Evolutionary conservation across 1,284 basidiomycete genomes (phyloP).

Genomic region (Gomphus bonarii): DNA sequence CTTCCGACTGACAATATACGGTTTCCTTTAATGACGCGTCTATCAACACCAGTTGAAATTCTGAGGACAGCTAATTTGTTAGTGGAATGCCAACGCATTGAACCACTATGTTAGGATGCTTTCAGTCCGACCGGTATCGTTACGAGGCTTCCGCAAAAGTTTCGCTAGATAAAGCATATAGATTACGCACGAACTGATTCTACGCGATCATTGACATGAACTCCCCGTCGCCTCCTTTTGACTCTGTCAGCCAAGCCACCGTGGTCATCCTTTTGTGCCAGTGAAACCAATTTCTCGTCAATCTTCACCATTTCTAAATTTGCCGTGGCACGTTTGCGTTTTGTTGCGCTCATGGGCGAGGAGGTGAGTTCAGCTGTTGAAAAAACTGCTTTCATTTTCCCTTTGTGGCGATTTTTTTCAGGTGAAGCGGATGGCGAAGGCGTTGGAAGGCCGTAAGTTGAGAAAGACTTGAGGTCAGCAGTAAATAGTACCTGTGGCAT

Average conservation of each 20-base stretch:
- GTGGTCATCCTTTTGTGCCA: neutral
- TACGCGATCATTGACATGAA: neutral
- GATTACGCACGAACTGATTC: neutral
- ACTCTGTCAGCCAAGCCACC: constrained; percentile 15
- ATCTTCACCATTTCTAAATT: neutral
- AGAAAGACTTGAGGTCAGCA: constrained; percentile 40
- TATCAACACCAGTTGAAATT: neutral
- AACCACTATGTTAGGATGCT: neutral
- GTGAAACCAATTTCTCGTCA: neutral
- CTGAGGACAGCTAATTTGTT: neutral
- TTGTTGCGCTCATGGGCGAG: constrained; percentile 16
- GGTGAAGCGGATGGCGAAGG: constrained; percentile 15
- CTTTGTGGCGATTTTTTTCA: neutral
- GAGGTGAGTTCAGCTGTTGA: constrained; percentile 8
- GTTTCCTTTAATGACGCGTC: neutral
- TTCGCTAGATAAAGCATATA: neutral
- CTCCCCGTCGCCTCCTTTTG: constrained; percentile 13
- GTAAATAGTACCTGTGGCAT: constrained; percentile 45
- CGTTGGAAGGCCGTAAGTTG: constrained; percentile 31
- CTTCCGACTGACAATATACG: neutral
- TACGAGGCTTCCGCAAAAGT: neutral
- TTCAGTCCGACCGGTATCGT: neutral
- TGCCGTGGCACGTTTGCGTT: constrained; percentile 8
- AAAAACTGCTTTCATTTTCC: constrained; percentile 9
- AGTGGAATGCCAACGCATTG: neutral